Conservation (phyloP, 345 rosid genomes). For the Gynandropsis gynandra region DNA sequence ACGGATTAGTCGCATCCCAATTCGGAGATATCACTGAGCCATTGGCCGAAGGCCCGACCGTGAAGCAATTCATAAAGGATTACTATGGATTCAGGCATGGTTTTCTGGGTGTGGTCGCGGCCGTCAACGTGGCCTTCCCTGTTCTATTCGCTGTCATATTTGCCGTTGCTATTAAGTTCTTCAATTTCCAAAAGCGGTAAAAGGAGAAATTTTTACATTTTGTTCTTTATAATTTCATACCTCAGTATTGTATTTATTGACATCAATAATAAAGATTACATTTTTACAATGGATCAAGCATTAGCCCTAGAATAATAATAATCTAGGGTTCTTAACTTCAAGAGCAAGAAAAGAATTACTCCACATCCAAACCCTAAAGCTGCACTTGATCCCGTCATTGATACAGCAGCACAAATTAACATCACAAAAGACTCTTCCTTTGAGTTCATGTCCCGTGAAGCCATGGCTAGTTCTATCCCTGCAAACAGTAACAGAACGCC, state of each 20-base stretch:
- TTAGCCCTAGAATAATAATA: constrained; percentile 21
- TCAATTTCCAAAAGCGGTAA: constrained; percentile 71
- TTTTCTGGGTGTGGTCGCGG: constrained; percentile 46
- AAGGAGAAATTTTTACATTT: no score
- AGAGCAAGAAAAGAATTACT: constrained; percentile 53
- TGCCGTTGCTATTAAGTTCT: constrained; percentile 57
- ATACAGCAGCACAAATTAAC: constrained; percentile 81
- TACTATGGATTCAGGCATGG: constrained; percentile 58
- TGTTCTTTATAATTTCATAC: no score
- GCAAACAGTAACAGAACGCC: constrained; percentile 86
- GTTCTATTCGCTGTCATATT: constrained; percentile 57
- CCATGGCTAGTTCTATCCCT: constrained; percentile 80
- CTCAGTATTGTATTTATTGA: no score
- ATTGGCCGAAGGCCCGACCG: constrained; percentile 40
- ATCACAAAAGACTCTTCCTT: constrained; percentile 72
- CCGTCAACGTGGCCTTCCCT: constrained; percentile 38
- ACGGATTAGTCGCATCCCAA: constrained; percentile 41
- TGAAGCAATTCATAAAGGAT: constrained; percentile 41
- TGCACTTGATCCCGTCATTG: constrained; percentile 84
- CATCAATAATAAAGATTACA: no score
- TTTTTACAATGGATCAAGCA: no score
- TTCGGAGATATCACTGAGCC: constrained; percentile 33
- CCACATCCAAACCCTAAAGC: constrained; percentile 83
- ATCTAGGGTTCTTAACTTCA: constrained; percentile 59
- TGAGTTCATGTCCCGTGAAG: constrained; percentile 67